Evolutionary conservation across 2,329 filamentous ascomycete species (phyloP).

Genomic region (Claviceps paspali): DNA sequence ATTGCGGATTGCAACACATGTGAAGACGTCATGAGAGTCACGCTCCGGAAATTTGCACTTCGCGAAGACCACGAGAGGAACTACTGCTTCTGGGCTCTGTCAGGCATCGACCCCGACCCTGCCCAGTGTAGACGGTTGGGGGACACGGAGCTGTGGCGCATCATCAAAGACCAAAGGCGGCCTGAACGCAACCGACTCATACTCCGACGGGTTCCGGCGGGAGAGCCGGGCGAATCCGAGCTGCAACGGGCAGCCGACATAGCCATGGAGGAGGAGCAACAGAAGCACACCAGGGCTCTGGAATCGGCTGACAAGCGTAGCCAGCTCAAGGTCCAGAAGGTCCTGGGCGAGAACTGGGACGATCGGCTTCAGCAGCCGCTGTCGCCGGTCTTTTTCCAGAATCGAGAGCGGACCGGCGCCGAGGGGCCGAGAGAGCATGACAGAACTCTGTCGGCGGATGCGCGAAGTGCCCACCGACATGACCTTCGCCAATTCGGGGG

Average conservation of each 20-base stretch:
- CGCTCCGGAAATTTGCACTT: slow-evolving; percentile 72
- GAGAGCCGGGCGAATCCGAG: slow-evolving; percentile 77
- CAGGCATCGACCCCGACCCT: slow-evolving; percentile 70
- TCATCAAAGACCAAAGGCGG: slow-evolving; percentile 73
- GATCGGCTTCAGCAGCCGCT: slow-evolving; percentile 69
- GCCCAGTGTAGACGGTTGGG: slow-evolving; percentile 66
- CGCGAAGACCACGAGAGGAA: slow-evolving; percentile 86
- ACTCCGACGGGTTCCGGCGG: slow-evolving; percentile 78
- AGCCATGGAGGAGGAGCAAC: slow-evolving; percentile 71
- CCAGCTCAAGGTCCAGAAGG: slow-evolving; percentile 74
- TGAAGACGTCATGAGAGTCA: slow-evolving; percentile 84
- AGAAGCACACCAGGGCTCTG: slow-evolving; percentile 50
- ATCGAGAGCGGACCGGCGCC: slow-evolving; percentile 51
- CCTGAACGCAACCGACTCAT: slow-evolving; percentile 85
- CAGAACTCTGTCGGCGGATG: slow-evolving; percentile 29
- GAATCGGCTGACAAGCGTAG: slow-evolving; percentile 57
- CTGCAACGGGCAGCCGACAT: slow-evolving; percentile 78
- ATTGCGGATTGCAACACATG: slow-evolving; percentile 82
- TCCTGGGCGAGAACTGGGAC: slow-evolving; percentile 77
- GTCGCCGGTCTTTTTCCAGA: slow-evolving; percentile 61
- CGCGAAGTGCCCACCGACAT: slow-evolving; percentile 23
- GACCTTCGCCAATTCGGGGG: slow-evolving; percentile 76
- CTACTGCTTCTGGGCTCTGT: slow-evolving; percentile 91
- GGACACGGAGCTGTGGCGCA: slow-evolving; percentile 77
- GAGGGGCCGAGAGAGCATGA: slow-evolving; percentile 39